Evolutionary conservation across 345 rosid species (phyloP), one percentile per base, ranked within the genome.

Genomic region (Raphanus raphanistrum): DNA sequence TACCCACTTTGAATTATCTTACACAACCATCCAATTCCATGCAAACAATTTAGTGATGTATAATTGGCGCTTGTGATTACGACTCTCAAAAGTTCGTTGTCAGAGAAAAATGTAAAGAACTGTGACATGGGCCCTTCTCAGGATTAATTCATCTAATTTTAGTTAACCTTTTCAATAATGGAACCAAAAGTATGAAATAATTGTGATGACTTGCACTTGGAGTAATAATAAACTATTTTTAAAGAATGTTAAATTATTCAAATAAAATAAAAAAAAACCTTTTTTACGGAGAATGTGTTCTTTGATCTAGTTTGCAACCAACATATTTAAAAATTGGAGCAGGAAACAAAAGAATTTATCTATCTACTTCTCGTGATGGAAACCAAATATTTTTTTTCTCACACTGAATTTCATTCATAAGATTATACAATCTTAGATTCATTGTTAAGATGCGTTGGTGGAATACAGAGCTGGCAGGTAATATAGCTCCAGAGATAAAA

Each of bases 11-110:
- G 48, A 66, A 58, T 66, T 60, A 58, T 29, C 55, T 33, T 60
- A 48, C 57, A 50, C 43, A 69, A 16, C 21, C 50, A 48, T 48
- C 55, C 1, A 76, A 77, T 57, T 31, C 33, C 81, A 77, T 57
- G 50, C 60, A 54, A 27, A 32, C 26, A 4, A 26, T 69, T 36
- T 62, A 32, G 36, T 77, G 76, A 41, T 55, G 28, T 28, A 77
- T 71, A 12, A 77, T 77, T 77, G 61, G 52, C 57, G 58, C 76
- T 43, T 0, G 71, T 77, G 80, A 77, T 77, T 77, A 77, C 57
- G 59, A 64, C 80, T 38, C 66, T 77, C 1, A 77, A 77, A 64
- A 71, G 61, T 64, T 71, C 52, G 21, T 41, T 71, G 76, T 57
- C 81, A 71, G 76, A 41, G 41, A 36, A 71, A 52, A 71, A 5